Evolutionary conservation across 768 basidiomycete species (phyloP).

Genomic region (Fomitopsis serialis): DNA sequence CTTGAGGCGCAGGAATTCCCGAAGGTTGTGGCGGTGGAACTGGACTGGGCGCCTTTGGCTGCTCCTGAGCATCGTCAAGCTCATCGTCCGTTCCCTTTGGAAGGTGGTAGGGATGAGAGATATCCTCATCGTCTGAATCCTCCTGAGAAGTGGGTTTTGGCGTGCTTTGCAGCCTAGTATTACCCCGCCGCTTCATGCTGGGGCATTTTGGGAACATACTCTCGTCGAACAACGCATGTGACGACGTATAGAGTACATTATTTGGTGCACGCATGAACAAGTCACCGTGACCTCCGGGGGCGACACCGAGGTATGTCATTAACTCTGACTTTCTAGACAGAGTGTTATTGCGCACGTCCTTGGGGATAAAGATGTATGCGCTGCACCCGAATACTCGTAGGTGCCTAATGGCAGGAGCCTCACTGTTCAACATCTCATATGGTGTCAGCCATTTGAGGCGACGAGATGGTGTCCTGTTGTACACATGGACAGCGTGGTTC

Average conservation of each 20-base stretch:
- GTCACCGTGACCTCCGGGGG: not conserved
- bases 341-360: constrained; percentile 9
- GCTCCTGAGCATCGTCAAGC: not conserved
- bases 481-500: constrained; percentile 1
- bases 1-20: not conserved
- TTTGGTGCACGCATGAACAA: constrained; percentile 5
- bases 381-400: constrained; percentile 20
- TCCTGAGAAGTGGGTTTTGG: not conserved
- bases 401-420: constrained; percentile 6
- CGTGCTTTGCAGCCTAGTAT: not conserved
- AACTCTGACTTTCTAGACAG: constrained; percentile 5
- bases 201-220: constrained; percentile 5
- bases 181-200: not conserved
- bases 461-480: constrained; percentile 2
- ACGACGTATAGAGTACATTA: constrained; percentile 3
- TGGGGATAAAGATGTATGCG: constrained; percentile 11
- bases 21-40: not conserved
- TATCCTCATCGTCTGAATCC: not conserved
- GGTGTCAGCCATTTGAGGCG: constrained; percentile 5
- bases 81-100: too few species aligned
- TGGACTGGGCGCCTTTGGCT: not conserved
- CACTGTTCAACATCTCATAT: not conserved
- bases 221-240: not conserved
- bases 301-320: constrained; percentile 17
- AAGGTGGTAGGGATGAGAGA: not conserved